Base-by-base conservation (phyloP, 2,329 filamentous ascomycete species). In the Monilinia fructicola region DNA sequence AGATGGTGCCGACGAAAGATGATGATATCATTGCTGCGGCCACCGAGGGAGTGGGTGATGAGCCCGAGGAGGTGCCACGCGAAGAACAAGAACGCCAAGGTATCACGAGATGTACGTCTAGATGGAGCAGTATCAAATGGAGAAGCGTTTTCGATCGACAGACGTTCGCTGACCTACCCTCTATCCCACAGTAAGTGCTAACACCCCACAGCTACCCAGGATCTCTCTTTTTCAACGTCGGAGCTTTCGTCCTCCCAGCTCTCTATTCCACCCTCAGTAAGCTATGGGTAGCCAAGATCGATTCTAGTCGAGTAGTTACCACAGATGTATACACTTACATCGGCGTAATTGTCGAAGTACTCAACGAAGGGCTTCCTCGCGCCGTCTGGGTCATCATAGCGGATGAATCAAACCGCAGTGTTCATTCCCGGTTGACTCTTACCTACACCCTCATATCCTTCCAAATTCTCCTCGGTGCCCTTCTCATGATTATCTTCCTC, bases 321-420 rank as follows among this genome's bases (percentile, higher is more conserved):
- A 89, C 86, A 0, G 87, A 90, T 67, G 79, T 83, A 0, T 90
- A 89, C 76, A 91, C 87, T 0, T 92, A 92, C 75, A 90, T 92
- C 67, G 82, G 84, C 26, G 83, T 87, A 0, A 80, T 91, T 0
- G 84, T 83, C 1, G 87, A 92, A 73, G 87, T 90, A 0, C 76
- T 92, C 21, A 92, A 92, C 70, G 89, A 92, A 74, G 89, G 89
- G 0, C 83, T 92, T 0, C 89, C 89, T 0, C 82, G 88, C 28
- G 86, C 88, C 0, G 82, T 87, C 0, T 92, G 87, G 85, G 80
- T 87, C 7, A 82, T 90, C 66, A 90, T 92, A 66, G 88, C 87
- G 10, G 87, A 92, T 76, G 82, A 82, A 38, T 77, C 84, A 0
- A 85, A 83, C 0, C 82, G 87, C 1, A 78, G 79, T 0, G 74